A percentile compares a stretch with the other conserved stretches of the same genome.
Conservation (phyloP, 768 basidiomycete species). For the Myochromella boudieri region DNA sequence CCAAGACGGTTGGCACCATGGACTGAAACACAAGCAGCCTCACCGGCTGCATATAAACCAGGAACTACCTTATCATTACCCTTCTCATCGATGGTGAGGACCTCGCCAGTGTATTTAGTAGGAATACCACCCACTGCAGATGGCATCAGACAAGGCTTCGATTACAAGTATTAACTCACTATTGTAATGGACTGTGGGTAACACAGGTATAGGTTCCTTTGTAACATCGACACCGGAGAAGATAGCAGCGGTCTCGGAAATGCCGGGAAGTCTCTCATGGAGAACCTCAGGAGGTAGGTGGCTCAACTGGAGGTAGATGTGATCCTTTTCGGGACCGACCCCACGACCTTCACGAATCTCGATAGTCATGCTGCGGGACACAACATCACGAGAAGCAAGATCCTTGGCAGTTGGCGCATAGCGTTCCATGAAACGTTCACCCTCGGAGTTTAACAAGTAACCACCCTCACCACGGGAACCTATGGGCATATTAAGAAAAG, state of each 20-base stretch:
- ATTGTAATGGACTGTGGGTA: constrained; percentile 99
- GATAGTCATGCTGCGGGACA: constrained; percentile 98
- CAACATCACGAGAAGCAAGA: constrained; percentile 98
- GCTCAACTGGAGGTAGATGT: constrained; percentile 94
- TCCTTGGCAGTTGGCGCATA: constrained; percentile 99
- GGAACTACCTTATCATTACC: constrained; percentile 95
- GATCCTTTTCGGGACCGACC: constrained; percentile 98
- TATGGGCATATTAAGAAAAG: constrained; percentile 25
- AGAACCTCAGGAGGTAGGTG: constrained; percentile 95
- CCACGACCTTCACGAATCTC: constrained; percentile 99
- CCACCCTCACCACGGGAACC: constrained; percentile 99
- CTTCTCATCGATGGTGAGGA: constrained; percentile 80
- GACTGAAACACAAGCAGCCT: constrained; percentile 98
- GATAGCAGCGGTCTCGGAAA: constrained; percentile 98
- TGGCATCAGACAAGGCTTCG: constrained; percentile 2
- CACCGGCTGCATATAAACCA: constrained; percentile 97
- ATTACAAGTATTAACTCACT: constrained; percentile 53
- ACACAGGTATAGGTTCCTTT: constrained; percentile 97
- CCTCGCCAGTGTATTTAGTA: constrained; percentile 97
- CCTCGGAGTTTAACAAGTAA: constrained; percentile 96
- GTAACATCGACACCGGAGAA: constrained; percentile 99
- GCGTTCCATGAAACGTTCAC: constrained; percentile 99
- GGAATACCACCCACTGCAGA: constrained; percentile 96
- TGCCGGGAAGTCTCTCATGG: constrained; percentile 96
- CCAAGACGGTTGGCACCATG: constrained; percentile 99